phyloP scores from a whole-genome alignment of 495 filamentous ascomycete genomes.

The Lichina pygmaea region DNA sequence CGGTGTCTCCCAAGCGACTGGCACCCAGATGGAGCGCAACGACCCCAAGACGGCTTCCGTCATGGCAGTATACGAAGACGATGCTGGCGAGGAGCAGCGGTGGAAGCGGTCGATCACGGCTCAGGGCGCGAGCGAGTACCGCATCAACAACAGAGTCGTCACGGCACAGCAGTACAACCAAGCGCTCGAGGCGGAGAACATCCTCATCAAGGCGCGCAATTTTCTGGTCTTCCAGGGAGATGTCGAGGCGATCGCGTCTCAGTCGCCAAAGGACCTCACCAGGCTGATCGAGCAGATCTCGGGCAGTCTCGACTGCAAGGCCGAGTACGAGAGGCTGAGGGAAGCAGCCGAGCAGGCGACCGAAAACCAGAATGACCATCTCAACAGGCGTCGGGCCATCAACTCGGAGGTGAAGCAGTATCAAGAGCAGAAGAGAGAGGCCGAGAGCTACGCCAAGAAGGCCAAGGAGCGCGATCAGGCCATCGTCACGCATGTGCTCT shows the following conservation, averaged over 20 bases:
- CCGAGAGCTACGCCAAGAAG: constrained; percentile 72
- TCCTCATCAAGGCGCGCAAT: constrained; percentile 90
- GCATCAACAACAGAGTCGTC: constrained; percentile 79
- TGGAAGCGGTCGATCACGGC: constrained; percentile 92
- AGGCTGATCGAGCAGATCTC: constrained; percentile 93
- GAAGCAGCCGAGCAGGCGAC: constrained; percentile 60
- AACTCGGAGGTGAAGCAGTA: constrained; percentile 97
- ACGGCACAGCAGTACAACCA: constrained; percentile 84
- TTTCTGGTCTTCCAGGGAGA: constrained; percentile 98
- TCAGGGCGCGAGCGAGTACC: constrained; percentile 73
- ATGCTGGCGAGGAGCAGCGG: constrained; percentile 78
- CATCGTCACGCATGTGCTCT: constrained; percentile 79
- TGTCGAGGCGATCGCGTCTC: constrained; percentile 90
- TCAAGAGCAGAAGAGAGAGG: constrained; percentile 88
- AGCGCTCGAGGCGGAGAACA: constrained; percentile 77
- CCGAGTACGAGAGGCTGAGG: constrained; percentile 76
- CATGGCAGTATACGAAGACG: constrained; percentile 96
- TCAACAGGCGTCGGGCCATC: constrained; percentile 71
- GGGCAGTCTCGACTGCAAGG: constrained; percentile 83
- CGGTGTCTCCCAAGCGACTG: constrained; percentile 11
- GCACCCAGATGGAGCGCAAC: constrained; percentile 22
- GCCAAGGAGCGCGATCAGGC: constrained; percentile 74
- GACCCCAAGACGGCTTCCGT: constrained; percentile 93
- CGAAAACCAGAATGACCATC: constrained; percentile 65
- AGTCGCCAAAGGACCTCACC: constrained; percentile 82